A percentile compares a stretch with the other conserved stretches of the same genome.
Conservation (phyloP, 2,329 filamentous ascomycete species). For the Dactylonectria estremocensis region DNA sequence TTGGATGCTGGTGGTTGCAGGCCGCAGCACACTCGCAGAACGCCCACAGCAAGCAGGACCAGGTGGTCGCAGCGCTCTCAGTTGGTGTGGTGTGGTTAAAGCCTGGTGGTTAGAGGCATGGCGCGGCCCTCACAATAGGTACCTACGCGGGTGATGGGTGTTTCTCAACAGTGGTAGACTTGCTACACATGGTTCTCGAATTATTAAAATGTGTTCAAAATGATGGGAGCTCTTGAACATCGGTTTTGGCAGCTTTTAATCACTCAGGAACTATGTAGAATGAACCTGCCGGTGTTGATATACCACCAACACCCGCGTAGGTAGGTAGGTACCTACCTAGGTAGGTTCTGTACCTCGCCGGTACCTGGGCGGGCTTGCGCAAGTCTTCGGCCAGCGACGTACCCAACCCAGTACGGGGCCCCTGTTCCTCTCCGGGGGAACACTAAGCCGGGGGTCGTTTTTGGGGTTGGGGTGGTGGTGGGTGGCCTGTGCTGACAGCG, state of each 20-base stretch:
- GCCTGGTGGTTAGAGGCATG: slow-evolving; percentile 37
- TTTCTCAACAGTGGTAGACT: no score
- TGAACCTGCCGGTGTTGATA: no score
- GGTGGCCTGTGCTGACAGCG: slow-evolving; percentile 31
- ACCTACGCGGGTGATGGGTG: no score
- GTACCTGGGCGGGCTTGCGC: slow-evolving; percentile 1
- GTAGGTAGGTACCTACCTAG: no score
- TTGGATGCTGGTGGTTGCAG: slow-evolving; percentile 36
- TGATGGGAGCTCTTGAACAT: no score
- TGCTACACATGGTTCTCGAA: no score
- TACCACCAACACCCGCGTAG: no score
- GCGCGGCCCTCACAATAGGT: slow-evolving; percentile 22
- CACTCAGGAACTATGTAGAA: no score
- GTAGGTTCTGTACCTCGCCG: slow-evolving; percentile 19
- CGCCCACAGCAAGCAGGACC: slow-evolving; percentile 40
- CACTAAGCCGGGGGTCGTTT: slow-evolving; percentile 24
- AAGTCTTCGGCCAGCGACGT: slow-evolving; percentile 4
- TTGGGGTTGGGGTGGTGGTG: slow-evolving; percentile 30
- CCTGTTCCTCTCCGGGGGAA: slow-evolving; percentile 21
- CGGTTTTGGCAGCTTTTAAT: no score
- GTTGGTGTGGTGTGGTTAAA: slow-evolving; percentile 46
- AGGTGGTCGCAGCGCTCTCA: slow-evolving; percentile 44
- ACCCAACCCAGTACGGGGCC: slow-evolving; percentile 8
- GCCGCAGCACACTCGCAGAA: slow-evolving; percentile 43
- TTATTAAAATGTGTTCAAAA: no score